phyloP scores from a whole-genome alignment of 2,329 filamentous ascomycete genomes.

The Ceratocystis cacaofunesta region DNA sequence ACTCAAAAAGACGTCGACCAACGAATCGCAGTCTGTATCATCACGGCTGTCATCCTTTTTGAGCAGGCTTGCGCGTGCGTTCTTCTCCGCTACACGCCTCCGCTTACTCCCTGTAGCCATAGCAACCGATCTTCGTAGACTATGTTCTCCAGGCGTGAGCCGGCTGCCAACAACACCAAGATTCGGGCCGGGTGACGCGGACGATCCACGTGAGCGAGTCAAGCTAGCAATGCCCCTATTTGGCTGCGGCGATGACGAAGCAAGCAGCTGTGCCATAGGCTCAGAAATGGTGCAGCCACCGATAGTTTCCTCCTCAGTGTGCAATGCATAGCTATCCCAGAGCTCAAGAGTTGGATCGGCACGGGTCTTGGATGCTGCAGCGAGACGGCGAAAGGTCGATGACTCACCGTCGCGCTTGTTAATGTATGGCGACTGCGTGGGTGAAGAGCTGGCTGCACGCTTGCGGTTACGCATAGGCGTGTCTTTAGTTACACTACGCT shows the following conservation, averaged over 20 bases:
- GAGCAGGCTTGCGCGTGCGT: constrained; percentile 11
- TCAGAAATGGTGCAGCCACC: not conserved
- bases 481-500: constrained; percentile 34
- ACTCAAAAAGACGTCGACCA: constrained; percentile 16
- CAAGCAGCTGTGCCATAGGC: constrained; percentile 14
- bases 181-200: constrained; percentile 2
- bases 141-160: not conserved
- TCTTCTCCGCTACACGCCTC: constrained; percentile 7
- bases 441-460: constrained; percentile 59
- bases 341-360: constrained; percentile 59
- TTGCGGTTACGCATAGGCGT: constrained; percentile 41
- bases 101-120: constrained; percentile 13
- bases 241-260: constrained; percentile 53
- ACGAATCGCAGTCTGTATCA: constrained; percentile 4
- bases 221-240: constrained; percentile 25
- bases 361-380: constrained; percentile 31
- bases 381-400: constrained; percentile 14
- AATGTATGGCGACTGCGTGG: constrained; percentile 45
- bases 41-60: not conserved
- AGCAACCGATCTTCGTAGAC: constrained; percentile 9
- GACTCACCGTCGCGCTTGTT: constrained; percentile 14
- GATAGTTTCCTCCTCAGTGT: constrained; percentile 22
- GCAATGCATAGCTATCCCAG: constrained; percentile 59
- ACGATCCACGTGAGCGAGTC: not conserved
- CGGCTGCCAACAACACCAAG: not conserved